Evolutionary conservation across 2,329 filamentous ascomycete genomes (phyloP), one percentile per base, ranked within the genome.

Genomic region (Madurella mycetomatis): DNA sequence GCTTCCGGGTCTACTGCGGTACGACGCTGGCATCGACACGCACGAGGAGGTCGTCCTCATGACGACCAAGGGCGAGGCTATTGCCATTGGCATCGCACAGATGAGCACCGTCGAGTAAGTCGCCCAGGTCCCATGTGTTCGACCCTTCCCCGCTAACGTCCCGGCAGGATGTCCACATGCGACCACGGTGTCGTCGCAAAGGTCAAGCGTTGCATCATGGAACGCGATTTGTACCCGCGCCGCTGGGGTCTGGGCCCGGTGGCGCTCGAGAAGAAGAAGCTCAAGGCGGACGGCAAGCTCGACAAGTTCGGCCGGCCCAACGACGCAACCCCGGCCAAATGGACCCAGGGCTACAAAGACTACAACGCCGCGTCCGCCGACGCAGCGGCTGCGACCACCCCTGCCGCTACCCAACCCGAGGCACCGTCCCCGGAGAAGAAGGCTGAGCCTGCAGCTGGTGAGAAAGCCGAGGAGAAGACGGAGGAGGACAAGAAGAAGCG

Each of bases 131-230:
- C 5, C 25, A 39, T 15, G 4, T 15, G 4, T 4, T 19, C 1
- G 13, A 9, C 34, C 11, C 4, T 2, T 45, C 18, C 30, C 7
- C 4, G 15, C 51, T 56, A 34, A 59, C 56, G 2, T 11, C n/a
- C 18, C 9, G 32, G 48, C 42, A 64, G 60, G 55, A 89, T 99
- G 74, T 90, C 90, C 31, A 92, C 91, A 34, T 97, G 94, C 74
- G 92, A 97, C 70, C 94, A 99, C 74, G 94, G 94, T 66, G 91
- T 96, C 55, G 92, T 97, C 56, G 94, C 94, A 65, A 97, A 96
- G 81, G 90, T 99, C 71, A 99, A 99, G 86, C 87, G 94, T 67
- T 96, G 92, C 75, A 99, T 99, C 74, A 99, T 99, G 94, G 94
- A 99, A 81, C 89, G 94, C 66, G 94, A 97, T 71, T 81, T 97